Evolutionary conservation across 148 eudicot species (phyloP).

Genomic region (Simmondsia chinensis): DNA sequence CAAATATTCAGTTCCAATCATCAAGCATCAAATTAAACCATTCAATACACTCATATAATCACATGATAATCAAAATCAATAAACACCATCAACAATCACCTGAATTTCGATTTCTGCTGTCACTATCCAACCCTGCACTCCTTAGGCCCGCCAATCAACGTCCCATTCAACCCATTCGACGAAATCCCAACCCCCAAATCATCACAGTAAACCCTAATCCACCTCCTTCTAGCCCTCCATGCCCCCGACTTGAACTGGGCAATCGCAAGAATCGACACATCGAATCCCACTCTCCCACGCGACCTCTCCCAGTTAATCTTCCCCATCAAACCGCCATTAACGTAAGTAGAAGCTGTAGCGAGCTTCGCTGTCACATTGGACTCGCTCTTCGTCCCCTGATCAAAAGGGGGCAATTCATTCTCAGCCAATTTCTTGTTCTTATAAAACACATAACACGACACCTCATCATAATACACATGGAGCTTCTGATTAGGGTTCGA

Average conservation of each 20-base stretch:
- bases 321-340: not conserved
- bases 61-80: too few species aligned
- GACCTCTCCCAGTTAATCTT: not conserved
- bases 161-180: conserved; percentile 1
- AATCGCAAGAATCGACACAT: conserved; percentile 1
- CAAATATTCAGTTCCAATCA: too few species aligned
- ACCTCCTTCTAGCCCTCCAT: conserved; percentile 3
- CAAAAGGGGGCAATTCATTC: conserved; percentile 8
- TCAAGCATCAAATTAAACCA: too few species aligned
- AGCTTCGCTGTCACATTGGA: not conserved
- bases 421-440: not conserved
- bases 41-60: too few species aligned
- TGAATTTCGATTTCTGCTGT: too few species aligned
- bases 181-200: conserved; percentile 6
- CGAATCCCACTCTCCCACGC: conserved; percentile 6
- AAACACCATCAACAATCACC: too few species aligned
- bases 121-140: not conserved
- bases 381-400: not conserved
- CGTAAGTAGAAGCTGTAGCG: not conserved
- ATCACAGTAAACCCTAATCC: conserved; percentile 11
- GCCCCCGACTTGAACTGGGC: conserved; percentile 10
- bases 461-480: conserved; percentile 5
- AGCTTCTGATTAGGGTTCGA: conserved; percentile 8
- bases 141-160: conserved; percentile 3
- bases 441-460: conserved; percentile 4